Evolutionary conservation across 1,139 yeast genomes (phyloP).

Genomic region (Pichia sp.): DNA sequence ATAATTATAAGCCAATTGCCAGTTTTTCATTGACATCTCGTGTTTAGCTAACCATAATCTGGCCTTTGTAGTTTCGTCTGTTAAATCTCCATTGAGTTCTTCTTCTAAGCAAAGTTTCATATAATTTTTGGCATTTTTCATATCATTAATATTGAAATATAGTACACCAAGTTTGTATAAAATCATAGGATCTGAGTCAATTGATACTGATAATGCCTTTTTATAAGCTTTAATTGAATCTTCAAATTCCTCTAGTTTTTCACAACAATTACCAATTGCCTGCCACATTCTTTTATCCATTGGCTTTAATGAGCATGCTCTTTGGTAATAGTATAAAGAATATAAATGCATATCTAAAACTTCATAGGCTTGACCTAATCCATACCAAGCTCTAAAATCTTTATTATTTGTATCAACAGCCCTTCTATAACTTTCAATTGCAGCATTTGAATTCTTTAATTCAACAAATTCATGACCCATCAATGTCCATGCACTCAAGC

Average conservation of each 20-base stretch:
- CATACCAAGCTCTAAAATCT: constrained; percentile 98
- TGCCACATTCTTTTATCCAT: constrained; percentile 94
- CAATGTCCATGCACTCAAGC: constrained; percentile 92
- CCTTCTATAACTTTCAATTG: constrained; percentile 88
- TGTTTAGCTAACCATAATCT: constrained; percentile 79
- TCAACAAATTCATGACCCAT: constrained; percentile 99
- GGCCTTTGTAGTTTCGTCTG: constrained; percentile 77
- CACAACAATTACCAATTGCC: constrained; percentile 87
- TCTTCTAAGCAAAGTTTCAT: constrained; percentile 72
- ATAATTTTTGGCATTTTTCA: constrained; percentile 49
- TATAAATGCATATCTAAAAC: constrained; percentile 93
- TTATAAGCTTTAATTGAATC: constrained; percentile 61
- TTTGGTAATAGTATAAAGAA: constrained; percentile 85
- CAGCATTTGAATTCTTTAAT: constrained; percentile 92
- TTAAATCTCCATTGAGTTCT: constrained; percentile 58
- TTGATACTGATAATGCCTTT: constrained; percentile 47
- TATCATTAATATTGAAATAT: constrained; percentile 51
- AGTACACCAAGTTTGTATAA: constrained; percentile 64
- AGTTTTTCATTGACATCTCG: constrained; percentile 52
- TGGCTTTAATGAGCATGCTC: constrained; percentile 85
- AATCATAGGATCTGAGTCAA: constrained; percentile 38
- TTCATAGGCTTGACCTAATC: constrained; percentile 96
- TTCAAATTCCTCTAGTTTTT: constrained; percentile 60
- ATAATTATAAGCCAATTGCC: constrained; percentile 63
- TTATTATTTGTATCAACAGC: constrained; percentile 86